phyloP scores from a whole-genome alignment of 768 basidiomycete species.

The Inosperma sp. region DNA sequence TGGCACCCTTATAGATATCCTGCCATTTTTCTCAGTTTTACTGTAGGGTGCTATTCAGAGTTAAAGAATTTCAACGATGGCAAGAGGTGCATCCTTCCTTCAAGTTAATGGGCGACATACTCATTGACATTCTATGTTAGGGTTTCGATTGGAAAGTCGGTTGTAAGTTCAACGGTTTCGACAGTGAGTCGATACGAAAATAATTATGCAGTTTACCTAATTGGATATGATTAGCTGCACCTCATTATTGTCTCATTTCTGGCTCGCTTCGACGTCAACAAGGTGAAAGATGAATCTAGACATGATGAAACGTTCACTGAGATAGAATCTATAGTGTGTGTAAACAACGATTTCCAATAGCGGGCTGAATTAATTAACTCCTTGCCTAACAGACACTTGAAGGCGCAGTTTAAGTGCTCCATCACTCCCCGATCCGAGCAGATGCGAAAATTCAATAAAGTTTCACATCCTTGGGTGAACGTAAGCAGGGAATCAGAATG shows the following conservation, averaged over 20 bases:
- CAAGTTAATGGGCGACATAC: neutral
- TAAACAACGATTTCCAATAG: too few relatives aligned
- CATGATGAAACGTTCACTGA: conserved; percentile 6
- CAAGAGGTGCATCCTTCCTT: conserved; percentile 31
- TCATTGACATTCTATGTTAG: neutral
- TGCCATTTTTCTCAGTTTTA: conserved; percentile 25
- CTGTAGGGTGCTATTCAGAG: conserved; percentile 36
- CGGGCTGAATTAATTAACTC: too few relatives aligned
- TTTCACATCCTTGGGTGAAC: neutral
- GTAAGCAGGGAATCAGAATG: too few relatives aligned
- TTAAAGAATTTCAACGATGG: conserved; percentile 22
- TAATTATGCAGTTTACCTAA: neutral
- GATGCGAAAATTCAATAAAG: neutral
- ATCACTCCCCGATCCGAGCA: neutral
- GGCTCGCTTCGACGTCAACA: conserved; percentile 2
- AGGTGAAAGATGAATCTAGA: conserved; percentile 7
- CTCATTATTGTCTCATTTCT: conserved; percentile 5
- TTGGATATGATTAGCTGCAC: conserved; percentile 8
- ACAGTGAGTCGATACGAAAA: too few relatives aligned
- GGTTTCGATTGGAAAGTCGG: conserved; percentile 15
- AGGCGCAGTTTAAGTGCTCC: neutral
- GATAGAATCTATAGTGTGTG: conserved; percentile 1
- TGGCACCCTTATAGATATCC: conserved; percentile 10
- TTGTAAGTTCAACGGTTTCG: conserved; percentile 11
- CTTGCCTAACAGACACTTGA: conserved; percentile 9